Evolutionary conservation across 202 grass and related monocot species (phyloP), one percentile per base, ranked within the genome.

Genomic region (Brachypodium distachyon): DNA sequence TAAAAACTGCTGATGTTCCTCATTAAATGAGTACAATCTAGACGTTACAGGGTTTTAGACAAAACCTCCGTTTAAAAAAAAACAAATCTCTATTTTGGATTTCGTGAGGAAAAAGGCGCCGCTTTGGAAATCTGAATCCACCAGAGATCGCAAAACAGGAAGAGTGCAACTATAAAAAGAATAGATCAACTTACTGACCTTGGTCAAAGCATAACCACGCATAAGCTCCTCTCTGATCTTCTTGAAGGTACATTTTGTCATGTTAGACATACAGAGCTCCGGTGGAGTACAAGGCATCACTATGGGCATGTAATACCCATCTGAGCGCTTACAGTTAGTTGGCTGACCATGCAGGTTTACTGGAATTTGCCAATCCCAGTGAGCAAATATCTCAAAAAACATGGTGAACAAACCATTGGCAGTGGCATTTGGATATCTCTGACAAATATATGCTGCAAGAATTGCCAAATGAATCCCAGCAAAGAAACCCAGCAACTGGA

Each of bases 401-500:
- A 87, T 13, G 2, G 41, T 72, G 52, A 93, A 33, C 40, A 93
- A 39, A 72, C 77, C 51, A 87, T 84, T 93, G 66, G 62, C 42
- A 63, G 81, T 80, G 43, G 74, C 84, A 83, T 83, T 79, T 27
- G 68, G 84, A 67, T 83, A 84, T 57, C 18, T 73, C 66, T 76
- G 81, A 82, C 87, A 93, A 79, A 93, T 71, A 83, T 57, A 87
- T 49, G 87, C 87, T 56, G 87, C 73, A 68, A 93, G 87, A 72
- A 93, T 82, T 0, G 81, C 77, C 60, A 89, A 85, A 90, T 90
- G 91, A 80, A 93, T 87, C 63, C 87, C 91, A 33, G 83, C 84
- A 82, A 93, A 87, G 74, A 87, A 93, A 9, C 91, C 91, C 72
- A 90, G 84, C 57, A 85, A 52, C 91, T 93, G 87, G 26, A 84